phyloP scores from a whole-genome alignment of 2,329 filamentous ascomycete genomes.

The Venturiaceae sp. region DNA sequence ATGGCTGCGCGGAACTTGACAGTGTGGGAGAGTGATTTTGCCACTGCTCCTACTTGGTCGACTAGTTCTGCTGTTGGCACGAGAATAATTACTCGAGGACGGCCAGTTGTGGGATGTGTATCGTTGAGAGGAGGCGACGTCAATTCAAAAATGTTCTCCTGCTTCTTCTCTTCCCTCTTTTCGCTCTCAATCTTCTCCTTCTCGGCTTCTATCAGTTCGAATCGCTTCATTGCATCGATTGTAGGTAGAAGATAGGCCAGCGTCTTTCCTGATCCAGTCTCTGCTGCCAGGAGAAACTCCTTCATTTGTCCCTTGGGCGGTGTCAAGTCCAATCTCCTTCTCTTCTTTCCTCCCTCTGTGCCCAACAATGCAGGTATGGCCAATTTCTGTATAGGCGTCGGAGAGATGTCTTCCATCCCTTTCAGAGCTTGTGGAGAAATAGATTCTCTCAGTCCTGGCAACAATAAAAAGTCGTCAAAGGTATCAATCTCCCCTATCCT shows the following conservation, averaged over 20 bases:
- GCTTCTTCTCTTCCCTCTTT: slow-evolving; percentile 14
- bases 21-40: slow-evolving; percentile 74
- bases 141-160: slow-evolving; percentile 49
- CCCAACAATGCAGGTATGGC: slow-evolving; percentile 76
- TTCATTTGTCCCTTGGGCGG: slow-evolving; percentile 32
- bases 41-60: slow-evolving; percentile 69
- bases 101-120: slow-evolving; percentile 62
- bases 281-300: slow-evolving; percentile 77
- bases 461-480: slow-evolving; percentile 72
- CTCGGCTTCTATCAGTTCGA: slow-evolving; percentile 47
- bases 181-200: slow-evolving; percentile 35
- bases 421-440: slow-evolving; percentile 56
- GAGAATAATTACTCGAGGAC: slow-evolving; percentile 75
- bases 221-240: slow-evolving; percentile 74
- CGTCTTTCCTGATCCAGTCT: slow-evolving; percentile 96
- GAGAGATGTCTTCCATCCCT: slow-evolving; percentile 63
- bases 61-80: slow-evolving; percentile 91
- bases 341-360: slow-evolving; percentile 33
- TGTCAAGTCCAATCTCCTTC: slow-evolving; percentile 17
- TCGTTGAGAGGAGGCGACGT: slow-evolving; percentile 48
- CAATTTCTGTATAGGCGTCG: slow-evolving; percentile 82
- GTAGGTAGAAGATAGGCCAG: slow-evolving; percentile 82
- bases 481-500: slow-evolving; percentile 56
- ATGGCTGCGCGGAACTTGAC: slow-evolving; percentile 80
- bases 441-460: slow-evolving; percentile 62